These are phyloP conservation scores for Aureobasidium musti DNA, from an alignment of 2,329 filamentous ascomycete genomes.

Conservation along the genomic window DNA sequence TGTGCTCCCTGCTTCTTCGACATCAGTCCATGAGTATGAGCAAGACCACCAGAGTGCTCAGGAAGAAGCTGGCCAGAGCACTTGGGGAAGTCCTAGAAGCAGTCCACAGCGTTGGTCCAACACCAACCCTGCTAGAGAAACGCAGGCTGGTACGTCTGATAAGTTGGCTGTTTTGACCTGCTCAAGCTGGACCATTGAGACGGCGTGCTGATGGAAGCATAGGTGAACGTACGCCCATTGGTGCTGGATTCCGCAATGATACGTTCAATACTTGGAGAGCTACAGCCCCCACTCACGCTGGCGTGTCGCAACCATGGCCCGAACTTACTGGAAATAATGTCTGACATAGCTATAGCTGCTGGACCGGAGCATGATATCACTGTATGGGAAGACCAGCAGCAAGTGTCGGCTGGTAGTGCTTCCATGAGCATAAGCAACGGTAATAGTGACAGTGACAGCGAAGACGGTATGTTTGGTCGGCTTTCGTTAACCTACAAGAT, in stretches of 20 bases:
- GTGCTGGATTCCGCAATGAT: background rate
- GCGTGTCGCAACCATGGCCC: background rate
- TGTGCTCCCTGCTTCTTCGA: conserved; percentile 5
- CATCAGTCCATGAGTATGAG: background rate
- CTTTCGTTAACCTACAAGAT: background rate
- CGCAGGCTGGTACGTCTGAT: background rate
- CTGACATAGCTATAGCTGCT: background rate
- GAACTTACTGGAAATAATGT: background rate
- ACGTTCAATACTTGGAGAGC: background rate
- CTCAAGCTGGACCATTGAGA: background rate
- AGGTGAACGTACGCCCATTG: background rate
- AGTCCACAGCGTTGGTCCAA: background rate
- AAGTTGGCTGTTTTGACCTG: background rate
- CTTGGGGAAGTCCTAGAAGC: background rate
- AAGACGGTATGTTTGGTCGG: background rate
- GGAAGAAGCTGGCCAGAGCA: background rate
- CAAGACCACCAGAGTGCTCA: background rate
- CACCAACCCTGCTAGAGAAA: background rate
- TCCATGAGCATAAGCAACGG: background rate
- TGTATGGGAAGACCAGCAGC: background rate
- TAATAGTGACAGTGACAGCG: background rate
- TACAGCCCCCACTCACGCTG: background rate
- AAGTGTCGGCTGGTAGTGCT: background rate
- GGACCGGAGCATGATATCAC: background rate
- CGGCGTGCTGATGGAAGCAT: background rate